phyloP scores from a whole-genome alignment of 192 early-diverging fungal species.

The Umbelopsis sp. region DNA sequence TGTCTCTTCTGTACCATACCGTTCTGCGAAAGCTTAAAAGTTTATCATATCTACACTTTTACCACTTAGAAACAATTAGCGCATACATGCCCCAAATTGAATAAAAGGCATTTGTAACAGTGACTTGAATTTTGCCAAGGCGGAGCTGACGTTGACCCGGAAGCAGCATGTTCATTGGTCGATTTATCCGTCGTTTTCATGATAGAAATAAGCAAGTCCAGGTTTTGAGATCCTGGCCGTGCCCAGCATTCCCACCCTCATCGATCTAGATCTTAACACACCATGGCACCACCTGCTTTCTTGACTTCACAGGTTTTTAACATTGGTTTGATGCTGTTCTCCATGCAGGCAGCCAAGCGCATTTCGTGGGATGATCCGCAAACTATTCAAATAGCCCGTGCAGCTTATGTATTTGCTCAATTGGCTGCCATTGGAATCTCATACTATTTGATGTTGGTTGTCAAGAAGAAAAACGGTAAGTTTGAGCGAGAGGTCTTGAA shows the following conservation, averaged over 20 bases:
- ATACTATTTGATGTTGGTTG: conserved; percentile 44
- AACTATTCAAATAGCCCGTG: conserved; percentile 56
- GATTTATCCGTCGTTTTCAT: too few relatives aligned
- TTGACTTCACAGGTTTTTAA: conserved; percentile 45
- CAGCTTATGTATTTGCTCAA: conserved; percentile 66
- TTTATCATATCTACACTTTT: background rate
- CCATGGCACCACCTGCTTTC: conserved; percentile 37
- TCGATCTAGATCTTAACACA: background rate
- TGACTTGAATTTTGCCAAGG: too few relatives aligned
- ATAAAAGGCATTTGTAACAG: too few relatives aligned
- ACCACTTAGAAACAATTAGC: background rate
- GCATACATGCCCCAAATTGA: too few relatives aligned
- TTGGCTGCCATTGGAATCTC: conserved; percentile 51
- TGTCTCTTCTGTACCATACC: conserved; percentile 12
- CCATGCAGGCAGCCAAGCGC: conserved; percentile 70
- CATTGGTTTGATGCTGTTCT: conserved; percentile 64
- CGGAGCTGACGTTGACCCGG: too few relatives aligned
- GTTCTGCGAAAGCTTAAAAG: conserved; percentile 1
- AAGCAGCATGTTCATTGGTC: too few relatives aligned
- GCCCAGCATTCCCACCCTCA: background rate
- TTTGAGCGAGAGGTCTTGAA: background rate
- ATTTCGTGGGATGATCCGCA: conserved; percentile 71
- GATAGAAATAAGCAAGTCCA: too few relatives aligned
- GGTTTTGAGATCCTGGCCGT: too few relatives aligned
- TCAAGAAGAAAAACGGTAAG: conserved; percentile 75